These are phyloP conservation scores for Colletotrichum tropicale DNA, from an alignment of 2,329 filamentous ascomycete genomes.

Conservation along the genomic window DNA sequence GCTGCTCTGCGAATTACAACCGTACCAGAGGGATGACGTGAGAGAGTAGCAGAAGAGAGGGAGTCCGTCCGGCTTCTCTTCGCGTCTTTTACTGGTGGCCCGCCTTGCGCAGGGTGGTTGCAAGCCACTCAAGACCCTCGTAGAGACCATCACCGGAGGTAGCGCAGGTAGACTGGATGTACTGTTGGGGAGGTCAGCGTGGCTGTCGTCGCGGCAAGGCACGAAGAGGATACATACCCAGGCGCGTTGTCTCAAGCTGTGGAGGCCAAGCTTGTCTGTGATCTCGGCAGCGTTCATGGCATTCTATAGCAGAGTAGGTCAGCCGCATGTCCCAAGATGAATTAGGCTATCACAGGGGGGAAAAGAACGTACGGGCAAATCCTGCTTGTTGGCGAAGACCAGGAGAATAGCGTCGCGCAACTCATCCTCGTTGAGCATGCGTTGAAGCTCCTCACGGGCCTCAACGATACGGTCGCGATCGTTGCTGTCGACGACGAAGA, in stretches of 20 bases:
- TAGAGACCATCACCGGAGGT: conserved; percentile 99
- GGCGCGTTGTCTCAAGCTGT: conserved; percentile 96
- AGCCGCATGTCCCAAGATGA: not conserved
- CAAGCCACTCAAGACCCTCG: conserved; percentile 96
- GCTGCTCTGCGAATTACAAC: conserved; percentile 61
- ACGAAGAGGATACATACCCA: conserved; percentile 76
- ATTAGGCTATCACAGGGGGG: not conserved
- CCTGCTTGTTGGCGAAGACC: conserved; percentile 99
- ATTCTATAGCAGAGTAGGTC: conserved; percentile 62
- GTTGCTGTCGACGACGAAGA: conserved; percentile 99
- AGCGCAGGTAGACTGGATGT: conserved; percentile 99
- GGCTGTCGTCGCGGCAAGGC: not conserved
- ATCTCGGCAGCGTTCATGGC: conserved; percentile 99
- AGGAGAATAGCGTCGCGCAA: conserved; percentile 95
- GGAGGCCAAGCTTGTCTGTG: conserved; percentile 99
- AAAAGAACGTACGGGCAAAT: conserved; percentile 82
- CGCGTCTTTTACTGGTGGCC: conserved; percentile 61
- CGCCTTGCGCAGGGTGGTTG: conserved; percentile 81
- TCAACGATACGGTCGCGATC: conserved; percentile 98
- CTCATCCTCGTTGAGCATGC: conserved; percentile 99
- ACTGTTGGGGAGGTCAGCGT: conserved; percentile 56
- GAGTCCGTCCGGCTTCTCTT: conserved; percentile 30
- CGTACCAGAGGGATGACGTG: conserved; percentile 53
- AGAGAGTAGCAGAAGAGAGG: conserved; percentile 41
- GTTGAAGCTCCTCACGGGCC: conserved; percentile 93